These are phyloP conservation scores for Hippophae gyantsensis DNA, from an alignment of 306 rosid genomes.

Conservation along the genomic window DNA sequence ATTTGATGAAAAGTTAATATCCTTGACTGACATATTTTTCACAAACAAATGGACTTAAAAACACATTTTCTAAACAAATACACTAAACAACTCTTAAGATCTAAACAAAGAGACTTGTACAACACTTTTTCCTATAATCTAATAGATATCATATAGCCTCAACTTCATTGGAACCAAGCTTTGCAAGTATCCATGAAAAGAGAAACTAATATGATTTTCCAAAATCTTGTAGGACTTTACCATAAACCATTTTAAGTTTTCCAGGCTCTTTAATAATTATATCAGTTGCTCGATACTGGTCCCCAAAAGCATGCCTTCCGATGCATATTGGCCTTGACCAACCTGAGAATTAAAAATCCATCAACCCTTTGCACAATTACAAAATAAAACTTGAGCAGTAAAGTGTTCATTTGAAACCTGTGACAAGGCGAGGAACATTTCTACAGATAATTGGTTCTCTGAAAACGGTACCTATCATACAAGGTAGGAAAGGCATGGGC, in stretches of 20 bases:
- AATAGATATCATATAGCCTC: too few relatives aligned
- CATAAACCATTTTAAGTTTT: conserved; percentile 72
- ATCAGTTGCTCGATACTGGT: conserved; percentile 86
- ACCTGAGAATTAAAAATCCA: conserved; percentile 33
- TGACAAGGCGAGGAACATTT: conserved; percentile 76
- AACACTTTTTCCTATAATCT: too few relatives aligned
- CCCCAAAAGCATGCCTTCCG: conserved; percentile 98
- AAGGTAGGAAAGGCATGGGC: conserved; percentile 1
- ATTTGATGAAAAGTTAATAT: too few relatives aligned
- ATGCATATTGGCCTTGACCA: conserved; percentile 92
- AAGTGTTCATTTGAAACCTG: conserved; percentile 40
- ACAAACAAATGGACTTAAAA: too few relatives aligned
- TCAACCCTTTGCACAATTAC: background rate
- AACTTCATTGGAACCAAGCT: background rate
- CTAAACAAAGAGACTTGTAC: too few relatives aligned
- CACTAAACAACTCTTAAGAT: too few relatives aligned
- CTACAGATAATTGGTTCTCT: conserved; percentile 95
- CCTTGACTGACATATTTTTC: too few relatives aligned
- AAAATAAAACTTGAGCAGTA: conserved; percentile 7
- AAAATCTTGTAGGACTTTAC: conserved; percentile 19
- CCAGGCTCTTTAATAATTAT: conserved; percentile 80
- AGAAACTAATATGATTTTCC: background rate
- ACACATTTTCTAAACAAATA: too few relatives aligned
- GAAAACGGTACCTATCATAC: conserved; percentile 66
- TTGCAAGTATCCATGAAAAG: conserved; percentile 1